Conservation (phyloP, 83 land plant species). For the Thuja plicata region DNA sequence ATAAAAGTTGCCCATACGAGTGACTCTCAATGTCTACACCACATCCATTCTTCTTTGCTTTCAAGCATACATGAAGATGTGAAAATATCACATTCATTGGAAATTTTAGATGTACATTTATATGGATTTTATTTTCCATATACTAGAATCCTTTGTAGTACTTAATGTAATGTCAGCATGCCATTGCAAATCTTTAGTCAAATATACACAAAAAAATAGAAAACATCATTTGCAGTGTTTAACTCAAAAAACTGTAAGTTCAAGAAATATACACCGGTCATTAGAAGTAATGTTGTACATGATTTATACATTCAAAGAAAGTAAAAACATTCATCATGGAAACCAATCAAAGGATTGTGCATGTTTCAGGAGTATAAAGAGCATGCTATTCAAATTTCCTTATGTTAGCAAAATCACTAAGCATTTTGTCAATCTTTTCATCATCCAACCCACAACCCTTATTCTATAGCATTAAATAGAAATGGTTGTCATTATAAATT, state of each 20-base stretch:
- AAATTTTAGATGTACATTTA: neutral
- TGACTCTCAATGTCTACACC: too few species aligned
- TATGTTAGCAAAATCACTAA: conserved; percentile 74
- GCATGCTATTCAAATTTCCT: conserved; percentile 68
- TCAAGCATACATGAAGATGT: neutral
- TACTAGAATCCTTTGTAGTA: too few species aligned
- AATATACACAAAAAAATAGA: neutral
- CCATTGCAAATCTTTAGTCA: neutral
- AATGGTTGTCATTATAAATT: neutral
- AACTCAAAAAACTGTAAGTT: neutral
- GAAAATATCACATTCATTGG: neutral
- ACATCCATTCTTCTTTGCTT: neutral
- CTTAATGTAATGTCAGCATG: neutral
- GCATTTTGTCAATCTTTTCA: conserved; percentile 81
- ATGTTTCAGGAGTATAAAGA: too few species aligned
- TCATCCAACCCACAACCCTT: conserved; percentile 68
- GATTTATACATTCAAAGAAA: neutral
- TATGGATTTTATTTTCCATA: too few species aligned
- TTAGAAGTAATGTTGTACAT: neutral
- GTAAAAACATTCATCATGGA: neutral
- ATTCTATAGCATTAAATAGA: conserved; percentile 47
- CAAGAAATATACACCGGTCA: neutral
- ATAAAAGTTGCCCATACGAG: too few species aligned
- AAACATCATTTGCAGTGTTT: neutral
- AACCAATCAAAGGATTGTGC: neutral